Percentiles rank a stretch among this genome's conserved stretches.
Conservation (phyloP, 2,329 filamentous ascomycete species). For the Cytospora paraplurivora region DNA sequence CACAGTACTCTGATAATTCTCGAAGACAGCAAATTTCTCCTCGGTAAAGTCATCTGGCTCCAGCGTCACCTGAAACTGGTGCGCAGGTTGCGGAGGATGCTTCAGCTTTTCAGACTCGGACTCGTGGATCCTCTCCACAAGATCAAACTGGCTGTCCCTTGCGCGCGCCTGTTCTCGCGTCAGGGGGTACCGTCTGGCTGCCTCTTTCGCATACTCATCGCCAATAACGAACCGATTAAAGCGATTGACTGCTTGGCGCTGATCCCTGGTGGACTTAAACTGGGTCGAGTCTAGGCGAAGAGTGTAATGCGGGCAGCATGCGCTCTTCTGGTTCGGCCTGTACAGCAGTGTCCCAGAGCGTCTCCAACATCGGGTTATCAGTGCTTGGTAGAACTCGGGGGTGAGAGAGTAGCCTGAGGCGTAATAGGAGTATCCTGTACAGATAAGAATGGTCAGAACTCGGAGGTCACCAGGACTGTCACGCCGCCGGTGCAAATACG, state of each 20-base stretch:
- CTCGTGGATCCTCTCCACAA: slow-evolving; percentile 69
- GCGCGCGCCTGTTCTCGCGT: slow-evolving; percentile 66
- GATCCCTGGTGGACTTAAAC: slow-evolving; percentile 70
- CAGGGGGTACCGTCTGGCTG: slow-evolving; percentile 64
- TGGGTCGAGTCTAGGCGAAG: slow-evolving; percentile 68
- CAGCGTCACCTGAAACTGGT: slow-evolving; percentile 68
- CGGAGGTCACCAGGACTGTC: not conserved
- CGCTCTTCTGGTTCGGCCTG: slow-evolving; percentile 73
- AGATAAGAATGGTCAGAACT: slow-evolving; percentile 15
- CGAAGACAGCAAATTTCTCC: slow-evolving; percentile 73
- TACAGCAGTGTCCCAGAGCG: slow-evolving; percentile 73
- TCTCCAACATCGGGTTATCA: slow-evolving; percentile 78
- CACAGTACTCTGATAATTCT: slow-evolving; percentile 74
- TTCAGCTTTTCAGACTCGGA: slow-evolving; percentile 59
- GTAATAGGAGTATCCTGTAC: slow-evolving; percentile 72
- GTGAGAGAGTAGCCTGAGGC: slow-evolving; percentile 62
- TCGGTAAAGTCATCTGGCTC: slow-evolving; percentile 71
- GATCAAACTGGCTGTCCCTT: slow-evolving; percentile 67
- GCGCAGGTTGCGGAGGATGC: slow-evolving; percentile 63
- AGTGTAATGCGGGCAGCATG: slow-evolving; percentile 92
- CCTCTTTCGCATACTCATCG: slow-evolving; percentile 65
- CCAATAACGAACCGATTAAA: slow-evolving; percentile 72
- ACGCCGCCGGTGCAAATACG: not conserved
- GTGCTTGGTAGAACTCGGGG: slow-evolving; percentile 67
- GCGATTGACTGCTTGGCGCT: slow-evolving; percentile 73